Evolutionary conservation across 2,329 filamentous ascomycete genomes (phyloP), one percentile per base, ranked within the genome.

Genomic region (Pseudomassariella vexata): DNA sequence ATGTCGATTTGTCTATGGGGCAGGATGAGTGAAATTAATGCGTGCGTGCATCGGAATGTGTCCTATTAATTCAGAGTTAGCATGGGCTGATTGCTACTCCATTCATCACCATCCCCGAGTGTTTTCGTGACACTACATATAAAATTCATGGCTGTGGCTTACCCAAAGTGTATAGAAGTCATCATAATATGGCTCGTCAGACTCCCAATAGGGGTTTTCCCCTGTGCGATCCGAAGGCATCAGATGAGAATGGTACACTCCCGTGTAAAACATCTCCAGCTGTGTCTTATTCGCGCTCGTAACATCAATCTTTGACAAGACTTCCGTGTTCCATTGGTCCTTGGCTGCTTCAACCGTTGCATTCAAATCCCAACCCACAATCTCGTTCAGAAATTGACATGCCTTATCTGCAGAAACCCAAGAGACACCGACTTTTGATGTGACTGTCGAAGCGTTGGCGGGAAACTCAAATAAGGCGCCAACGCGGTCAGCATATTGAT

Each of bases 121-220:
- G n/a, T n/a, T n/a, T n/a, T n/a, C n/a, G n/a, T n/a, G n/a, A n/a
- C n/a, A n/a, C n/a, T n/a, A n/a, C n/a, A n/a, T n/a, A n/a, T n/a
- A n/a, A n/a, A n/a, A n/a, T n/a, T n/a, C n/a, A n/a, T n/a, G n/a
- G n/a, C n/a, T n/a, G n/a, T n/a, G n/a, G n/a, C n/a, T n/a, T n/a
- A n/a, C n/a, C 74, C 75, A 79, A 9, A 73, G 58, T 0, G 73
- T 76, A 48, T 75, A 78, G 28, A 73, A 66, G 40, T 78, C 73
- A 30, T 78, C 71, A 44, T 73, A 79, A 37, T 71, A 76, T 2
- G 74, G 73, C 42, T 79, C 73, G 0, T 48, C 47, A 2, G 65
- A 68, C 5, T 54, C 49, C 73, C 74, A 79, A 3, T 58, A 48
- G 0, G 73, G 73, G 34, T 78, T 79, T 41, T 79, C 73, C 2